Base-by-base conservation (phyloP, 768 basidiomycete species). In the Dacryopinax primogenitus region DNA sequence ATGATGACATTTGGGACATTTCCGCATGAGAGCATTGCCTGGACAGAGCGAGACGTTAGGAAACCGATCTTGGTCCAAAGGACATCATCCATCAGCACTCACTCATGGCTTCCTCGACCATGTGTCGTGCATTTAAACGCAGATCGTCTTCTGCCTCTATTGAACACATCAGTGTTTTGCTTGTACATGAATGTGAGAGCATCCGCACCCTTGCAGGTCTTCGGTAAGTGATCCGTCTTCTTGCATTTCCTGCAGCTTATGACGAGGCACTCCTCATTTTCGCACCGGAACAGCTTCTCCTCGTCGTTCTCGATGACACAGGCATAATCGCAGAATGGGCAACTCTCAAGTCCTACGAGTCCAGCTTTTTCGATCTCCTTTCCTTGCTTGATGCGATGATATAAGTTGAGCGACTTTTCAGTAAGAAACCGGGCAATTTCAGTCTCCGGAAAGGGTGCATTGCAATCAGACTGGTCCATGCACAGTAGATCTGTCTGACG, bases 61-160 rank as follows among this genome's bases (percentile, higher is more conserved):
- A 36, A 30, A 63, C 16, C 30, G 44, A 13, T n/a, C n/a, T n/a
- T n/a, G n/a, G n/a, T n/a, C n/a, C n/a, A n/a, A n/a, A n/a, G n/a
- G n/a, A n/a, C n/a, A 47, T 35, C 63, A 41, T 21, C 13, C 28
- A 39, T 33, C 45, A 16, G 33, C 33, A 75, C 81, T 9, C 71
- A 88, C 90, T 90, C 93, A 96, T 96, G 1, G 92, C 93, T 71
- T 96, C 93, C 72, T 96, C 93, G 32, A 96, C 80, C 1, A 80
- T 73, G 76, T 94, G 92, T 64, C 85, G 80, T 13, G 82, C 85
- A 73, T 90, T 85, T 16, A 93, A 74, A 62, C 83, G 81, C 67
- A 81, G 83, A 72, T 93, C 90, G 13, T 86, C 81, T 66, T 88
- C 86, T 67, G 81, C 77, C 74, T 95, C 91, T 90, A 69, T 15